Percentiles rank a stretch among this genome's conserved stretches.
phyloP scores from a whole-genome alignment of 2,329 filamentous ascomycete genomes.

The Colletotrichum tanaceti region DNA sequence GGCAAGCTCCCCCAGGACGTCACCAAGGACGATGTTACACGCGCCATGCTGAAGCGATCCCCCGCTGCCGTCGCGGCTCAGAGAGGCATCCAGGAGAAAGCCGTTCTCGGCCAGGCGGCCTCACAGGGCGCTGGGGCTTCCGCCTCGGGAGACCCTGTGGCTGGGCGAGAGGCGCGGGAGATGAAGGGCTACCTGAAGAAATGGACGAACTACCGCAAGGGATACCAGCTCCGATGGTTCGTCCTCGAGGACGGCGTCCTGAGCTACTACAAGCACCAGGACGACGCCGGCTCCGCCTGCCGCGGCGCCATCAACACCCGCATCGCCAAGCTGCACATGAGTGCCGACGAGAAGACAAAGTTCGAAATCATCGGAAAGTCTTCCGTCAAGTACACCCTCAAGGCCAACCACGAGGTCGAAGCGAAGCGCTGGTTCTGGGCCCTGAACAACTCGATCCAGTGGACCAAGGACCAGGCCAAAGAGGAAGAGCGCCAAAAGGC shows the following conservation, averaged over 20 bases:
- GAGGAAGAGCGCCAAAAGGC: slow-evolving; percentile 85
- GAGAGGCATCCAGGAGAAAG: slow-evolving; percentile 95
- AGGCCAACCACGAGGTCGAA: slow-evolving; percentile 97
- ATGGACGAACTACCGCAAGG: slow-evolving; percentile 98
- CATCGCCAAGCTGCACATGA: slow-evolving; percentile 95
- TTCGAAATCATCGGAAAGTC: slow-evolving; percentile 99
- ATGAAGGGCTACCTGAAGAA: slow-evolving; percentile 99
- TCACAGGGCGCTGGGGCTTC: slow-evolving; percentile 66
- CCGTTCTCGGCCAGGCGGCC: slow-evolving; percentile 82
- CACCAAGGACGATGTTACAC: slow-evolving; percentile 91
- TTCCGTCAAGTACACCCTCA: slow-evolving; percentile 97
- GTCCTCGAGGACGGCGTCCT: slow-evolving; percentile 96
- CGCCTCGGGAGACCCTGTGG: slow-evolving; percentile 69
- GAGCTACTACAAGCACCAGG: slow-evolving; percentile 99
- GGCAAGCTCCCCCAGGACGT: slow-evolving; percentile 96
- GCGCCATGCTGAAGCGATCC: slow-evolving; percentile 90
- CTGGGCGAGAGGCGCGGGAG: slow-evolving; percentile 88
- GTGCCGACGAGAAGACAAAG: slow-evolving; percentile 94
- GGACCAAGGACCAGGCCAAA: slow-evolving; percentile 95
- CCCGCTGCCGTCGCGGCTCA: slow-evolving; percentile 95
- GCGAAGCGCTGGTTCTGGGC: slow-evolving; percentile 99
- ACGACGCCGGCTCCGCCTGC: slow-evolving; percentile 95
- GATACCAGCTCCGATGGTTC: slow-evolving; percentile 97
- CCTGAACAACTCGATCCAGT: slow-evolving; percentile 98
- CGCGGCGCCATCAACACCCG: slow-evolving; percentile 99